These are phyloP conservation scores for Pyrenophora graminea DNA, from an alignment of 2,329 filamentous ascomycete species.

Conservation along the genomic window DNA sequence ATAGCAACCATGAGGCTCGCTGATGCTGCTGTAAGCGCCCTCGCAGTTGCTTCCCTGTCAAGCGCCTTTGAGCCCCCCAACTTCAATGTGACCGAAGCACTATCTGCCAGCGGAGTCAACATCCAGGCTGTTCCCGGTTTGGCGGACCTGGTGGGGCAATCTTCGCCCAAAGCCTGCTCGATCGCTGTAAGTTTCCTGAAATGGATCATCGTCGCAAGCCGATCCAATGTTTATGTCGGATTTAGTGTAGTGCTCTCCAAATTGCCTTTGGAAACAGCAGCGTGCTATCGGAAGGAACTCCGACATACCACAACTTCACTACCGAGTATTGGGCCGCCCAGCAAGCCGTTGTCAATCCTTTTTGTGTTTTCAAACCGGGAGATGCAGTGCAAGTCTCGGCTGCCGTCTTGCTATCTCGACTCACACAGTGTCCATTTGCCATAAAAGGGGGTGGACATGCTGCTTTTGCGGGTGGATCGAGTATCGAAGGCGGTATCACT, in stretches of 20 bases:
- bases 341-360: conserved; percentile 28
- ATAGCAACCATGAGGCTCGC: conserved; percentile 12
- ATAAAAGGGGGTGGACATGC: conserved; percentile 45
- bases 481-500: conserved; percentile 40
- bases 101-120: conserved; percentile 24
- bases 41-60: conserved; percentile 1
- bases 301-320: conserved; percentile 27
- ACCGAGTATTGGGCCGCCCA: conserved; percentile 32
- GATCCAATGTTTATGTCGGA: background rate
- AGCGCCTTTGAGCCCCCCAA: conserved; percentile 20
- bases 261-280: conserved; percentile 17
- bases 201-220: background rate
- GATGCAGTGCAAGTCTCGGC: conserved; percentile 24
- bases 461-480: conserved; percentile 34
- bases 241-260: conserved; percentile 25
- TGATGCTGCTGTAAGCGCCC: conserved; percentile 5
- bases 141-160: conserved; percentile 9
- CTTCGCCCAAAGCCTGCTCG: conserved; percentile 19
- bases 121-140: conserved; percentile 21
- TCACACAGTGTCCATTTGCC: conserved; percentile 45
- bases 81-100: conserved; percentile 27
- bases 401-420: conserved; percentile 25
- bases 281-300: conserved; percentile 18
- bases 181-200: conserved; percentile 23
- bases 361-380: conserved; percentile 35